A percentile compares a stretch with the other conserved stretches of the same genome.
phyloP scores from a whole-genome alignment of 495 filamentous ascomycete species.

The Xylaria scruposa region DNA sequence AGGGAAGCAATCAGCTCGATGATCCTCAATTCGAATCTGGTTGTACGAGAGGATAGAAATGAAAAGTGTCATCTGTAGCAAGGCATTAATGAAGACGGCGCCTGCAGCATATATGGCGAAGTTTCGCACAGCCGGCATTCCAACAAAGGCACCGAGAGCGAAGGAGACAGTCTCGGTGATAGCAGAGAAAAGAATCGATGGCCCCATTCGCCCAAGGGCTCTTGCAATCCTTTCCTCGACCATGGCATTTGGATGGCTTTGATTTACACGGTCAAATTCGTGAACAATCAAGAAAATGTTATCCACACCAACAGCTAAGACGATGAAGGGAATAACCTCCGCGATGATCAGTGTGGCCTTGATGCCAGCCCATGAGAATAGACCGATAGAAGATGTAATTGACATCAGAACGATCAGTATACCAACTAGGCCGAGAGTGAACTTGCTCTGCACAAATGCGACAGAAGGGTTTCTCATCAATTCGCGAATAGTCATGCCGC shows the following conservation, averaged over 20 bases:
- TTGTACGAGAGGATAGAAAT: slow-evolving; percentile 89
- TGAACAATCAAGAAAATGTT: slow-evolving; percentile 99
- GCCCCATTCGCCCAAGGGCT: slow-evolving; percentile 91
- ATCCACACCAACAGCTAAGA: slow-evolving; percentile 94
- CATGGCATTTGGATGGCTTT: slow-evolving; percentile 82
- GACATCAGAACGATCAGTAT: slow-evolving; percentile 97
- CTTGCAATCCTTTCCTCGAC: slow-evolving; percentile 85
- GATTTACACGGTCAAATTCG: slow-evolving; percentile 93
- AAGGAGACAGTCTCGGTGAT: slow-evolving; percentile 93
- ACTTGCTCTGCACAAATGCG: slow-evolving; percentile 91
- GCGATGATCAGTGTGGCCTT: slow-evolving; percentile 97
- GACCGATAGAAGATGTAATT: slow-evolving; percentile 89
- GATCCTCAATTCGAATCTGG: slow-evolving; percentile 82
- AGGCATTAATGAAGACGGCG: slow-evolving; percentile 94
- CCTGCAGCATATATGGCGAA: slow-evolving; percentile 97
- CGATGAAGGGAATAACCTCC: slow-evolving; percentile 97
- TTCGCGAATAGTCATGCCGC: slow-evolving; percentile 74
- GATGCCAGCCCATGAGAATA: slow-evolving; percentile 87
- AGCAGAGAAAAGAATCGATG: slow-evolving; percentile 94
- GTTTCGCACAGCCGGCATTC: slow-evolving; percentile 96
- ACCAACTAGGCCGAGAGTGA: slow-evolving; percentile 87
- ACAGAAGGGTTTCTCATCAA: slow-evolving; percentile 80
- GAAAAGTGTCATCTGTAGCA: slow-evolving; percentile 96
- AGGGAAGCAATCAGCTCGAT: slow-evolving; percentile 92
- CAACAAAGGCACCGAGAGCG: slow-evolving; percentile 87